Evolutionary conservation across 179 eudicot genomes (phyloP).

Genomic region (Amaranthus tricolor): DNA sequence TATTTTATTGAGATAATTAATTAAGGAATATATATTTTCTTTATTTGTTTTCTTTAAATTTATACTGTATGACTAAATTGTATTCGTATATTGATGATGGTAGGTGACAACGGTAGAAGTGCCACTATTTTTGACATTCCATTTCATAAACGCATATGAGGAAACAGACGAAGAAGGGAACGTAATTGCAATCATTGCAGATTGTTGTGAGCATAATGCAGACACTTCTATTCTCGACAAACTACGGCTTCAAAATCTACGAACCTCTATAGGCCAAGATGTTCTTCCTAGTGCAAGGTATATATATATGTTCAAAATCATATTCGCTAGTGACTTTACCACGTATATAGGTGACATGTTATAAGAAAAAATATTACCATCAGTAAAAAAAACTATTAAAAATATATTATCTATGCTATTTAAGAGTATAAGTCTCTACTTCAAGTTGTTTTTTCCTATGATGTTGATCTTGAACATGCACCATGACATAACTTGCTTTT

Average conservation of each 20-base stretch:
- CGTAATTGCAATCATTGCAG: constrained; percentile 64
- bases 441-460: too few species aligned
- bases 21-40: too few species aligned
- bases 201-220: constrained; percentile 91
- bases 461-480: too few species aligned
- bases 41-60: neutral
- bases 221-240: constrained; percentile 80
- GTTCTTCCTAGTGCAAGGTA: constrained; percentile 93
- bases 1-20: too few species aligned
- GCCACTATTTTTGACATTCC: constrained; percentile 86
- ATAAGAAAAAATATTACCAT: too few species aligned
- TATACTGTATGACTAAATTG: neutral
- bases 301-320: neutral
- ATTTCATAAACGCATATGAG: constrained; percentile 94
- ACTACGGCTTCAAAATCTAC: constrained; percentile 62
- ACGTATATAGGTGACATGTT: too few species aligned
- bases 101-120: constrained; percentile 97
- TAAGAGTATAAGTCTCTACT: too few species aligned
- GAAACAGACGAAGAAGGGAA: constrained; percentile 77
- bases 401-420: too few species aligned
- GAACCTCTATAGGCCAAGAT: constrained; percentile 57
- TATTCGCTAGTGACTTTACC: too few species aligned
- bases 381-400: too few species aligned
- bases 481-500: too few species aligned
- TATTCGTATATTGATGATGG: neutral